Base-by-base conservation (phyloP, 257 asterid species). In the Solanum chiquidenum region DNA sequence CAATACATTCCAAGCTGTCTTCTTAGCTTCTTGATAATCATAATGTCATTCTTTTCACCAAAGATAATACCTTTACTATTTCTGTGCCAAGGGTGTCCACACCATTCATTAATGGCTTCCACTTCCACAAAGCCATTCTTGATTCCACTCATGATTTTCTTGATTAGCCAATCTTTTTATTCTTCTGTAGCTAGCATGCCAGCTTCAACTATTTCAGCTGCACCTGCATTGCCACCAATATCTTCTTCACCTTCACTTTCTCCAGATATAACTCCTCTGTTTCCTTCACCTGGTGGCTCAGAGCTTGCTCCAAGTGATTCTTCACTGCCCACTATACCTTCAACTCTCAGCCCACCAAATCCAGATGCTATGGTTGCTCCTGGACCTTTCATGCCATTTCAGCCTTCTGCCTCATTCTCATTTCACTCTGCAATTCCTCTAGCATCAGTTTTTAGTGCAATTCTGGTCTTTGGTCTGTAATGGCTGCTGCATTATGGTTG, bases 331-430 rank as follows among this genome's bases (percentile, higher is more conserved):
- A 91, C 93, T 16, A 94, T 95, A 44, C 97, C 99, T 76, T 94
- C 99, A 9, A 96, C 97, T 87, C 99, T 94, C n/a, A 96, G 99
- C 91, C 98, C 98, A n/a, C 99, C 99, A 0, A 95, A 95, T 72
- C 98, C 98, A 9, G 98, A 95, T 74, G 97, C 89, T 38, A 42
- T 91, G 82, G 93, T 62, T 1, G 93, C 94, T 84, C 91, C 91
- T 0, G 98, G 93, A 71, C 98, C 98, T 11, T 91, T 74, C 5
- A 5, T 80, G 27, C 98, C 6, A 52, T 92, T 42, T 87, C 94
- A 2, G 85, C 97, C 98, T 0, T 27, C 76, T 8, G 95, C 88
- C 37, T 66, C 88, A 2, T 64, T 90, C 88, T 93, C 95, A 29
- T 88, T 88, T 69, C 92, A 97, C 58, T 90, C 95, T 31, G 87